Percentiles rank a stretch among this genome's conserved stretches.
Conservation (phyloP, 2,329 filamentous ascomycete genomes). For the Diaporthe nobilis region DNA sequence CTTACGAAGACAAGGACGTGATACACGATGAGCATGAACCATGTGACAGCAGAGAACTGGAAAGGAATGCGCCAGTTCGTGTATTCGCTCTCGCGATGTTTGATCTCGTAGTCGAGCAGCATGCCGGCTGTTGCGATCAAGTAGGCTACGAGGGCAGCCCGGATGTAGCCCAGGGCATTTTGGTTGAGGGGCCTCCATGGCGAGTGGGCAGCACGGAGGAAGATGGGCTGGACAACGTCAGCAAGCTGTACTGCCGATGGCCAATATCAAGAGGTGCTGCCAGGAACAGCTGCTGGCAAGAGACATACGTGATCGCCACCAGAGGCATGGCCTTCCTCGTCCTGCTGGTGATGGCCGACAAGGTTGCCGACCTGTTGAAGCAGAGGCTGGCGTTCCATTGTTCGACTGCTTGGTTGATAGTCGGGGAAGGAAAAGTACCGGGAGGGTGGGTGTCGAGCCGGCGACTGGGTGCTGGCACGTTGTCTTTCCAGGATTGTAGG, state of each 20-base stretch:
- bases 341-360: slow-evolving; percentile 23
- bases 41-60: slow-evolving; percentile 64
- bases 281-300: neutral
- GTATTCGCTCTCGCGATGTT: slow-evolving; percentile 54
- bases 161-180: slow-evolving; percentile 59
- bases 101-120: slow-evolving; percentile 62
- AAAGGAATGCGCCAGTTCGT: slow-evolving; percentile 61
- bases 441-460: slow-evolving; percentile 17
- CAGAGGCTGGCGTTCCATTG: slow-evolving; percentile 43
- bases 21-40: slow-evolving; percentile 59
- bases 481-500: slow-evolving; percentile 36
- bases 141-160: slow-evolving; percentile 59
- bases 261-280: neutral
- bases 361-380: slow-evolving; percentile 33
- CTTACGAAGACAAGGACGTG: slow-evolving; percentile 63
- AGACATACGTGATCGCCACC: slow-evolving; percentile 50
- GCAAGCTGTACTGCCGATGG: neutral
- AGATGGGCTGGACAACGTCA: slow-evolving; percentile 60
- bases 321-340: slow-evolving; percentile 39
- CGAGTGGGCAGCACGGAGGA: slow-evolving; percentile 66
- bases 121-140: slow-evolving; percentile 58
- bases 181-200: slow-evolving; percentile 64
- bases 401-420: slow-evolving; percentile 27
- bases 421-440: slow-evolving; percentile 39
- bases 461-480: slow-evolving; percentile 8